Evolutionary conservation across 169 alveolate genomes (phyloP).

Genomic region (Plasmodium blacklocki): DNA sequence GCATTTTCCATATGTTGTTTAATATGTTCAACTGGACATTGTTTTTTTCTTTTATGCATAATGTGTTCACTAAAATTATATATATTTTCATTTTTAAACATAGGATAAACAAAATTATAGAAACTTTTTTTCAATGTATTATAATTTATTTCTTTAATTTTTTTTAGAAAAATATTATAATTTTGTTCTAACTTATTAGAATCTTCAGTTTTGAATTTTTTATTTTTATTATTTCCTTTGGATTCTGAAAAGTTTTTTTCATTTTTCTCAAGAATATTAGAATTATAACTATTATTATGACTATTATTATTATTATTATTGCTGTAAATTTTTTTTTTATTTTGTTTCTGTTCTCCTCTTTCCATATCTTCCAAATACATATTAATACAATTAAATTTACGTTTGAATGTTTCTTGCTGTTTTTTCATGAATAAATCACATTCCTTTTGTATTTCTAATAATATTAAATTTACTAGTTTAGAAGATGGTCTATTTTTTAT

Average conservation of each 20-base stretch:
- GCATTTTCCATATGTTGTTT: no score
- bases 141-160: constrained; percentile 31
- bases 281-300: neutral
- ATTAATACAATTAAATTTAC: constrained; percentile 17
- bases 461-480: constrained; percentile 47
- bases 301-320: neutral
- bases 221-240: neutral
- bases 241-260: neutral
- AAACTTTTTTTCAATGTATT: constrained; percentile 27
- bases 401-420: constrained; percentile 13
- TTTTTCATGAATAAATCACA: constrained; percentile 46
- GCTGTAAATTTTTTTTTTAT: neutral
- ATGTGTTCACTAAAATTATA: neutral
- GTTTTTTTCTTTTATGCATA: no score
- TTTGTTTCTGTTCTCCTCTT: neutral
- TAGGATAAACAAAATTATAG: constrained; percentile 14
- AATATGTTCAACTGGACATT: no score
- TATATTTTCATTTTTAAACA: constrained; percentile 23
- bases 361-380: constrained; percentile 27
- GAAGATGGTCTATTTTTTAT: constrained; percentile 65
- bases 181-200: constrained; percentile 6
- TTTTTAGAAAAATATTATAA: constrained; percentile 1
- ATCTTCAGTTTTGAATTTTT: constrained; percentile 7
- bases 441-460: constrained; percentile 62
- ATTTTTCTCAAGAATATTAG: neutral